Evolutionary conservation across 306 rosid species (phyloP).

Genomic region (Carpinus viminea): DNA sequence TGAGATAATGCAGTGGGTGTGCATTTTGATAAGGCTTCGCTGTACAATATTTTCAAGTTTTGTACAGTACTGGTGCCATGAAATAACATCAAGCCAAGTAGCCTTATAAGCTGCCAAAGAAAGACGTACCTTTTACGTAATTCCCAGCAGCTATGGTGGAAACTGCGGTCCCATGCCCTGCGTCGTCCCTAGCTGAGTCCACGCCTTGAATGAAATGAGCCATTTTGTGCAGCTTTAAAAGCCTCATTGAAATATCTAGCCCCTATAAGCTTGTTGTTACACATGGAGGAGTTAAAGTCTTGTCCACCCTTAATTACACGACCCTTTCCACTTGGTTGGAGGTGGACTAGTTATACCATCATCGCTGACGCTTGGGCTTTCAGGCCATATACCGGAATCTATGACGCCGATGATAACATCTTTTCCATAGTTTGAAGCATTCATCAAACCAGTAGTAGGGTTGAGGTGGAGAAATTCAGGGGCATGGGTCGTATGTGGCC

Average conservation of each 20-base stretch:
- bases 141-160: not conserved
- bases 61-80: too few relatives aligned
- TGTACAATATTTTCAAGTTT: too few relatives aligned
- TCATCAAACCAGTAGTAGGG: not conserved
- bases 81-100: too few relatives aligned
- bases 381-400: conserved; percentile 4
- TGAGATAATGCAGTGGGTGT: too few relatives aligned
- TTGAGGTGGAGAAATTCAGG: not conserved
- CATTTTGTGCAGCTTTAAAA: not conserved
- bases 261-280: too few relatives aligned
- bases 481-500: not conserved
- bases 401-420: not conserved
- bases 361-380: not conserved
- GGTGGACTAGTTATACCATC: not conserved
- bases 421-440: not conserved
- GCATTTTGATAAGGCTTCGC: too few relatives aligned
- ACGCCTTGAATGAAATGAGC: too few relatives aligned
- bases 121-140: too few relatives aligned
- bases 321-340: not conserved
- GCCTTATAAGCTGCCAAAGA: too few relatives aligned
- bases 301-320: not conserved
- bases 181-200: not conserved
- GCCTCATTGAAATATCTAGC: not conserved
- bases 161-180: not conserved
- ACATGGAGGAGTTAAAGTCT: not conserved